phyloP scores from a whole-genome alignment of 306 rosid species.

The Glycine tomentella region DNA sequence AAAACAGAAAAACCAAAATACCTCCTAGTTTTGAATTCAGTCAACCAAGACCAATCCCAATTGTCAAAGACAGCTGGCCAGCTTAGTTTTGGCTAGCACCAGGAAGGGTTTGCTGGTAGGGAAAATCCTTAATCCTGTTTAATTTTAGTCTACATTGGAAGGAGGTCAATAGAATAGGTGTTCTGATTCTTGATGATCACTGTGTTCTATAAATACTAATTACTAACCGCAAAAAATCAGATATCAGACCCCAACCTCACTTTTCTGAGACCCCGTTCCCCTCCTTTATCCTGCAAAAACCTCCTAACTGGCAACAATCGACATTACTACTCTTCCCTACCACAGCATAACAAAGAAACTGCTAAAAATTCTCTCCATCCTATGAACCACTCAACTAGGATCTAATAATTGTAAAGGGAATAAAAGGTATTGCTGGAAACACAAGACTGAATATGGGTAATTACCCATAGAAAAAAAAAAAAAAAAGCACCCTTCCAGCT shows the following conservation, averaged over 20 bases:
- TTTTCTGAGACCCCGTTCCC: not conserved
- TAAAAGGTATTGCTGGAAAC: not conserved
- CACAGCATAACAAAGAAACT: not conserved
- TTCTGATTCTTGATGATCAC: constrained; percentile 1
- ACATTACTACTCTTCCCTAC: not conserved
- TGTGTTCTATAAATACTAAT: not conserved
- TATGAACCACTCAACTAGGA: not conserved
- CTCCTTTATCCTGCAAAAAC: not conserved
- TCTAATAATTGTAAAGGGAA: not conserved
- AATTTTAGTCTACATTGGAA: not conserved
- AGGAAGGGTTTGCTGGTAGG: not conserved
- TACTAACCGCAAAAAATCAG: not conserved
- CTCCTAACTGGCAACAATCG: not conserved
- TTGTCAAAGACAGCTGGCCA: not conserved
- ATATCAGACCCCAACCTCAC: not conserved
- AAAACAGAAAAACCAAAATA: not conserved
- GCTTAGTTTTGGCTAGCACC: not conserved
- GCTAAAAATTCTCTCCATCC: not conserved
- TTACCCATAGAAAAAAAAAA: constrained; percentile 2
- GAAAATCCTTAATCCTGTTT: not conserved
- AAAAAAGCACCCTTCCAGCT: constrained; percentile 14
- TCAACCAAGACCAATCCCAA: not conserved
- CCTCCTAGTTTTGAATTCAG: not conserved
- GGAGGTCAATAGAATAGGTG: not conserved
- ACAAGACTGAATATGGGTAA: not conserved